These are phyloP conservation scores for Claviceps lovelessii DNA, from an alignment of 2,329 filamentous ascomycete genomes.

Conservation along the genomic window DNA sequence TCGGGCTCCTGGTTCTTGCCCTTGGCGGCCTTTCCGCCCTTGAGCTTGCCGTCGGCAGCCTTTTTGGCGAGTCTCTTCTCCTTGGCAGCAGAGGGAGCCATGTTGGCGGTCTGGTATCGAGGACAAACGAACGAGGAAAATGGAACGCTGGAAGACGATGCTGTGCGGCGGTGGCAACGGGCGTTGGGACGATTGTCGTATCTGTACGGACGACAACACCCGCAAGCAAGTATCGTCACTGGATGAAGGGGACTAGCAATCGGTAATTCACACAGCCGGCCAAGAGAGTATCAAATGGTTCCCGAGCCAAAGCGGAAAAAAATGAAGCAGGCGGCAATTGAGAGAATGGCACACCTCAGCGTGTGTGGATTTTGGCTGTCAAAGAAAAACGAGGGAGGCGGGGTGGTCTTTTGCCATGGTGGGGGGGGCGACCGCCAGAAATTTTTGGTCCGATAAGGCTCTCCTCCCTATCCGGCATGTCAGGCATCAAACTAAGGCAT, in stretches of 20 bases:
- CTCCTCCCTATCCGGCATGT: slow-evolving; percentile 7
- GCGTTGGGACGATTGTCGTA: not conserved
- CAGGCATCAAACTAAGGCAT: slow-evolving; percentile 24
- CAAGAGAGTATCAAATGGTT: slow-evolving; percentile 4
- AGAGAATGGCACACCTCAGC: slow-evolving; percentile 2
- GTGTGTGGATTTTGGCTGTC: slow-evolving; percentile 1
- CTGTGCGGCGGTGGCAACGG: not conserved
- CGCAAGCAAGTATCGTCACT: not conserved
- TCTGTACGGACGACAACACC: not conserved
- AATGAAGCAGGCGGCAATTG: slow-evolving; percentile 11
- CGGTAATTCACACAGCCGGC: not conserved
- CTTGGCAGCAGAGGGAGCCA: slow-evolving; percentile 57
- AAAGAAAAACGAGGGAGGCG: slow-evolving; percentile 17
- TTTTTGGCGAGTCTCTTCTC: slow-evolving; percentile 60
- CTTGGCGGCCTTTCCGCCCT: slow-evolving; percentile 56
- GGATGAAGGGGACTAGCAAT: not conserved
- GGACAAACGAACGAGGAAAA: slow-evolving; percentile 4
- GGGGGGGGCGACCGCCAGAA: slow-evolving; percentile 21
- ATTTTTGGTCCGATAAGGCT: slow-evolving; percentile 19
- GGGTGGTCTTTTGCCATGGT: slow-evolving; percentile 26
- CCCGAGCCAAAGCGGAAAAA: slow-evolving; percentile 5
- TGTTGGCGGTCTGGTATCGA: slow-evolving; percentile 24
- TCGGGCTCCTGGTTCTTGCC: slow-evolving; percentile 57
- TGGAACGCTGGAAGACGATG: not conserved
- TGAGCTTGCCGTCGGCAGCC: slow-evolving; percentile 61